Percentiles rank a stretch among this genome's conserved stretches.
Evolutionary conservation across 2,329 filamentous ascomycete species (phyloP).

Genomic region (Xylariaceae sp.): DNA sequence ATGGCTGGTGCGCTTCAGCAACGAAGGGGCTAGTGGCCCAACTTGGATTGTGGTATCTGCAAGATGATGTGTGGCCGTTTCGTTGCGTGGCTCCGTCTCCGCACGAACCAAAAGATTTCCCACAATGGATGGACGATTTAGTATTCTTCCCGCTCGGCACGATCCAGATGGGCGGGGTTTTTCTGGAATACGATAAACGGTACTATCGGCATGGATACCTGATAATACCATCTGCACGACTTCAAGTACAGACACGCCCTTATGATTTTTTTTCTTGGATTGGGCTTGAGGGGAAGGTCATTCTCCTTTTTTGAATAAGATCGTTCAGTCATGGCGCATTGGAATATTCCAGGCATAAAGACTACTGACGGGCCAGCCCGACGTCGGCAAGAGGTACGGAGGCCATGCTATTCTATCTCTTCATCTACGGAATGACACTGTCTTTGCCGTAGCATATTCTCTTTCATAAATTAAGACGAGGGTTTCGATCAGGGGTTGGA

Average conservation of each 20-base stretch:
- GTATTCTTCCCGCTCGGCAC: neutral
- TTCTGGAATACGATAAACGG: neutral
- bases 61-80: neutral
- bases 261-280: neutral
- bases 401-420: neutral
- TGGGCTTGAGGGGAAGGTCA: neutral
- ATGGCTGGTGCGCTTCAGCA: constrained; percentile 28
- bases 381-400: neutral
- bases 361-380: too few relatives aligned
- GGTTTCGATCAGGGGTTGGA: neutral
- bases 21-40: constrained; percentile 25
- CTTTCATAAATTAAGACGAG: neutral
- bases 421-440: too few relatives aligned
- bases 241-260: neutral
- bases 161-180: neutral
- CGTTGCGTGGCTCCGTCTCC: neutral
- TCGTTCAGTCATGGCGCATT: too few relatives aligned
- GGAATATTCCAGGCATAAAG: too few relatives aligned
- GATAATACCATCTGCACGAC: neutral
- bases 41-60: constrained; percentile 11
- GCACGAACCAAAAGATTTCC: neutral
- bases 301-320: neutral
- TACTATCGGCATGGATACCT: neutral
- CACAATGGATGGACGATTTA: neutral
- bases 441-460: too few relatives aligned